These are phyloP conservation scores for Aeschynomene evenia DNA, from an alignment of 306 rosid genomes.

Conservation along the genomic window DNA sequence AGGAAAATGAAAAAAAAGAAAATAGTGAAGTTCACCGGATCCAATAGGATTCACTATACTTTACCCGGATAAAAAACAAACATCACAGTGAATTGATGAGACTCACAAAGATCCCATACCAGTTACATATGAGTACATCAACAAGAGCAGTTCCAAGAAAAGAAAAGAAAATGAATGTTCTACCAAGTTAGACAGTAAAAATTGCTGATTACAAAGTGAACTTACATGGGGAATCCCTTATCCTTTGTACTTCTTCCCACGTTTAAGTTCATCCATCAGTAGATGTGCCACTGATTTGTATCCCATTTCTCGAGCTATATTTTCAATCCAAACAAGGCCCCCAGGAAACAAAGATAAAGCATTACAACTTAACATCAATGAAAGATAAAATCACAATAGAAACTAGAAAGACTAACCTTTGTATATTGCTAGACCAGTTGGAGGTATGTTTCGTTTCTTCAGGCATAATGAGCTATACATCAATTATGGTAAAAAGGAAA, in stretches of 20 bases:
- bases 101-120: neutral
- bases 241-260: conserved; percentile 27
- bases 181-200: neutral
- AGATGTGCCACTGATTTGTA: conserved; percentile 72
- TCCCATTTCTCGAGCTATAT: conserved; percentile 58
- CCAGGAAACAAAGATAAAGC: neutral
- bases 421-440: conserved; percentile 68
- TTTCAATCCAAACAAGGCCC: conserved; percentile 5
- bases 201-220: conserved; percentile 8
- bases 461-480: conserved; percentile 59
- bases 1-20: too few relatives aligned
- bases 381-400: neutral
- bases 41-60: too few relatives aligned
- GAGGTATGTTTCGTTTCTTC: conserved; percentile 58
- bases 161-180: neutral
- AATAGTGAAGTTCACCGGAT: too few relatives aligned
- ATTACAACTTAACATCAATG: neutral
- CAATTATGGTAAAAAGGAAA: conserved; percentile 6
- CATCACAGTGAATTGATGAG: neutral
- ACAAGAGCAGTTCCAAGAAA: neutral
- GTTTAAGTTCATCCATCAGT: conserved; percentile 63
- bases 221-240: conserved; percentile 3
- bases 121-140: neutral
- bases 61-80: too few relatives aligned
- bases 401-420: conserved; percentile 44